phyloP scores from a whole-genome alignment of 2,329 filamentous ascomycete species.

The Chaetomium strumarium region DNA sequence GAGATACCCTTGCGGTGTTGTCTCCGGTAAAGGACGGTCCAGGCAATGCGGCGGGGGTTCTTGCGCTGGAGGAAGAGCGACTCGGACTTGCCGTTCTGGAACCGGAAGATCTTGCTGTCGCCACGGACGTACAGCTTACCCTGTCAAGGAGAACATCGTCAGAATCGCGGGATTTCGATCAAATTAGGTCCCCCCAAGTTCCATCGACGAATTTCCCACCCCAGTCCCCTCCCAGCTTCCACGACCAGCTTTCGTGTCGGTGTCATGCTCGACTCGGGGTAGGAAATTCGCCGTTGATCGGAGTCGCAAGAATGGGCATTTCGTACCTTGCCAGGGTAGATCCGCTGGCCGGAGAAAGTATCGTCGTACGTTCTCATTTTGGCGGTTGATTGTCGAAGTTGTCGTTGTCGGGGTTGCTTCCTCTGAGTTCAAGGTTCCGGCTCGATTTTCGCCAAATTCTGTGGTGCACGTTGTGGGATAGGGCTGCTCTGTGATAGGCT shows the following conservation, averaged over 20 bases:
- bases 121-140: conserved; percentile 99
- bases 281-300: conserved; percentile 24
- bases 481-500: conserved; percentile 27
- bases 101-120: conserved; percentile 99
- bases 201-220: conserved; percentile 11
- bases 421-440: conserved; percentile 23
- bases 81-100: conserved; percentile 99
- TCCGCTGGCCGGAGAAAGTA: conserved; percentile 60
- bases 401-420: conserved; percentile 27
- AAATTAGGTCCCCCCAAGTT: background rate
- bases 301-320: conserved; percentile 12
- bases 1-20: conserved; percentile 99
- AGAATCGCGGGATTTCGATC: conserved; percentile 18
- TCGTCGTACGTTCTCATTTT: conserved; percentile 65
- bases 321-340: conserved; percentile 63
- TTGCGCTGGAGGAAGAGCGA: conserved; percentile 99
- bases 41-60: conserved; percentile 99
- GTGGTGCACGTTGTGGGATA: conserved; percentile 28
- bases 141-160: conserved; percentile 45
- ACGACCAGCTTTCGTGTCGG: conserved; percentile 6
- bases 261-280: conserved; percentile 9
- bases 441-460: conserved; percentile 28
- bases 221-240: conserved; percentile 11
- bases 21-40: conserved; percentile 96
- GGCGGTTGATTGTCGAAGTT: conserved; percentile 37